Evolutionary conservation across 2,329 filamentous ascomycete species (phyloP), one percentile per base, ranked within the genome.

Genomic region (Pseudocercospora fijiensis): DNA sequence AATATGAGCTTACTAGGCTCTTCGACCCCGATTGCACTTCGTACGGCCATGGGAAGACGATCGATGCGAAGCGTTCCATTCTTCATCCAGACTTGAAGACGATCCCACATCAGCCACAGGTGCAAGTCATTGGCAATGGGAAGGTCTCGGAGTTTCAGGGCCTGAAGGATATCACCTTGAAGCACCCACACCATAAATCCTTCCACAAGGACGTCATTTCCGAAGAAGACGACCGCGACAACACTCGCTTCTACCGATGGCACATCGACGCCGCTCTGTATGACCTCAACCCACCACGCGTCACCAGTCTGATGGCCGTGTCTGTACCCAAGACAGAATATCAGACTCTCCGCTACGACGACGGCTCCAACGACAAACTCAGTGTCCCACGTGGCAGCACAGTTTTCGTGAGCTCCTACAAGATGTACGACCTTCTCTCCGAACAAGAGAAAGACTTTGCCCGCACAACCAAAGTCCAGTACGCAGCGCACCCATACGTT

Each of bases 1-100:
- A 93, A 73, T 93, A 88, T 72, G 85, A 89, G 67, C 81, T 93
- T 45, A 93, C 90, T 2, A 86, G 85, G 57, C 85, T 85, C 61
- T 93, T 93, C 76, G 90, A 93, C 70, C 89, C 90, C 0, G 72
- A 80, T 5, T 82, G 83, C 1, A 82, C 82, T 13, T 83, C 83
- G 13, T 93, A 93, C 76, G 90, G 90, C 16, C 90, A 92, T 74
- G 90, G 89, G 73, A 90, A 89, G 77, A 90, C 88, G 0, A 80
- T 91, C 55, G 89, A 91, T 70, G 82, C 82, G 7, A 87, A 87
- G 74, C 84, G 82, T 58, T 82, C 78, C 61, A 86, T 93, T 70
- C 82, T 93, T 18, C 89, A 92, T 73, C 90, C 90, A 0, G 90
- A 93, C 70, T 82, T 93, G 18, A 92, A 92, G 79, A 92, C 90